Percentiles rank a stretch among this genome's conserved stretches.
Evolutionary conservation across 768 basidiomycete species (phyloP).

Genomic region (Podaxis carcinomalis): DNA sequence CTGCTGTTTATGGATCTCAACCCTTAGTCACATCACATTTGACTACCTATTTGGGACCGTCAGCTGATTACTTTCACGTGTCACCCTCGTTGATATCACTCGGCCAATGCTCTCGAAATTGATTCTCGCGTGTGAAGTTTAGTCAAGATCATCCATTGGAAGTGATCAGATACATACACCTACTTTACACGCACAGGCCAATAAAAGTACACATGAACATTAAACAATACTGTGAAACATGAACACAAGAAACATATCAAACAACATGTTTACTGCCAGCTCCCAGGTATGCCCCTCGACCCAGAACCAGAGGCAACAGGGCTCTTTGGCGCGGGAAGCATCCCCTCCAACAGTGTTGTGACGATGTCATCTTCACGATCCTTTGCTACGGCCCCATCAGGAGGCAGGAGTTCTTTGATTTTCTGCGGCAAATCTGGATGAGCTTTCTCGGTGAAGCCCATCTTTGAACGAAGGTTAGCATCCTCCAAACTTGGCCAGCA

Average conservation of each 20-base stretch:
- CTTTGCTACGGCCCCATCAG: slow-evolving; percentile 36
- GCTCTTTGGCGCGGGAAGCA: slow-evolving; percentile 34
- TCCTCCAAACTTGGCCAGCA: not conserved
- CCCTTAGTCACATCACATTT: not conserved
- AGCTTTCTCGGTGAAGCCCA: slow-evolving; percentile 66
- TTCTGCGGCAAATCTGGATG: slow-evolving; percentile 49
- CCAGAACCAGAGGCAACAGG: slow-evolving; percentile 33
- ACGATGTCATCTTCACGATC: slow-evolving; percentile 65
- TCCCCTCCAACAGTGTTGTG: slow-evolving; percentile 55
- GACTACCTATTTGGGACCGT: not conserved
- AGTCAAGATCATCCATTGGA: not conserved
- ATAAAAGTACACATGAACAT: not conserved
- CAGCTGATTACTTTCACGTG: not conserved
- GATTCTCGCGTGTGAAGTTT: not conserved
- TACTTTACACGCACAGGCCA: not conserved
- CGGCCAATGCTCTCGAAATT: not conserved
- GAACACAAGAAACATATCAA: not conserved
- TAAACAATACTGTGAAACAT: slow-evolving; percentile 1
- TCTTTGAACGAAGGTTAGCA: slow-evolving; percentile 34
- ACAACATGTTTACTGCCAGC: slow-evolving; percentile 33
- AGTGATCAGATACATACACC: not conserved
- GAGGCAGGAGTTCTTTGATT: slow-evolving; percentile 46
- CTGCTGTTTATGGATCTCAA: not conserved
- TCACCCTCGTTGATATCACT: slow-evolving; percentile 2
- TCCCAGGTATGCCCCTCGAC: slow-evolving; percentile 33